These are phyloP conservation scores for Exophiala alcalophila DNA, from an alignment of 2,329 filamentous ascomycete species.

Conservation along the genomic window DNA sequence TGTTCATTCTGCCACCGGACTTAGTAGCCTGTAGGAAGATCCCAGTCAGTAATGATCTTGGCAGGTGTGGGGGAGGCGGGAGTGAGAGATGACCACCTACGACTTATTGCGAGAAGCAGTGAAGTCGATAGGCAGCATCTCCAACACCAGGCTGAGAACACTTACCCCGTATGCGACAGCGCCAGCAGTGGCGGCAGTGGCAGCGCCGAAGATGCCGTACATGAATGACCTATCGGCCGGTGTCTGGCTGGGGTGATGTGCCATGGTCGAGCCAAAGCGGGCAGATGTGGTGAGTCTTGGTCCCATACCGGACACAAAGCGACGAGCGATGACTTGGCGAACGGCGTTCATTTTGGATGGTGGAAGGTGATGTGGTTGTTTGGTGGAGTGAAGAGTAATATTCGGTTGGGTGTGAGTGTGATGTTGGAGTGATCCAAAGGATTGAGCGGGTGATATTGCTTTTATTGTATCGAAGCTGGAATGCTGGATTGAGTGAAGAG, in stretches of 20 bases:
- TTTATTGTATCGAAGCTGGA: not conserved
- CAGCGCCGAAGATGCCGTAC: constrained; percentile 19
- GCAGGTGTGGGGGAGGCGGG: not conserved
- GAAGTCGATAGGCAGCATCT: constrained; percentile 21
- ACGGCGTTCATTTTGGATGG: constrained; percentile 21
- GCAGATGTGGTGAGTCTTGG: constrained; percentile 21
- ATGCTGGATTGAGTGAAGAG: constrained; percentile 1
- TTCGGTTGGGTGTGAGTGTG: constrained; percentile 1
- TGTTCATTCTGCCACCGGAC: constrained; percentile 21
- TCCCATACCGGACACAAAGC: constrained; percentile 15
- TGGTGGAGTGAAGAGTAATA: constrained; percentile 3
- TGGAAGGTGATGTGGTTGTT: constrained; percentile 4
- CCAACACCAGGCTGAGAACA: constrained; percentile 14
- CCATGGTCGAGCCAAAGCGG: constrained; percentile 17
- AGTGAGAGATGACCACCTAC: not conserved
- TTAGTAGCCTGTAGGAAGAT: constrained; percentile 15
- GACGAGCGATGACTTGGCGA: constrained; percentile 22
- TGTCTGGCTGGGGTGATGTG: constrained; percentile 3
- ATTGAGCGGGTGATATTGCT: too few relatives aligned
- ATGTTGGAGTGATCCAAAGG: too few relatives aligned
- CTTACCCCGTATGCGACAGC: constrained; percentile 26
- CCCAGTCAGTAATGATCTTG: constrained; percentile 5
- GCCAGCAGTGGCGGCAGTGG: constrained; percentile 11
- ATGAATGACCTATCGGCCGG: constrained; percentile 16
- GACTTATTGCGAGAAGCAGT: constrained; percentile 9